Evolutionary conservation across 345 rosid genomes (phyloP).

Genomic region (Brassica incana): DNA sequence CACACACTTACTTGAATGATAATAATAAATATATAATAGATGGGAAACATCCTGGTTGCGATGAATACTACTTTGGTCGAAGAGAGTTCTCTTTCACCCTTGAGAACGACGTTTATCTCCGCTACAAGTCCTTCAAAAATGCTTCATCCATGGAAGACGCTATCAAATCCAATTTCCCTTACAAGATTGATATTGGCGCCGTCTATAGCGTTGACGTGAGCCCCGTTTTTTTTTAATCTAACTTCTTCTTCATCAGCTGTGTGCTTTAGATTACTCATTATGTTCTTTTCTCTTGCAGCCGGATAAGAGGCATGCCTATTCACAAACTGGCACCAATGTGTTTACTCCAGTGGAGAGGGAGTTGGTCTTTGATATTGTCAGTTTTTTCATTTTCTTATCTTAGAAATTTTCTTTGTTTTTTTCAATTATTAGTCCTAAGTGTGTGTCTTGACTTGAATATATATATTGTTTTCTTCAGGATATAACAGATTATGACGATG

Average conservation of each 20-base stretch:
- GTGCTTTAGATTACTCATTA: not conserved
- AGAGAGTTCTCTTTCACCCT: slow-evolving; percentile 92
- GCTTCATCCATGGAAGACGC: slow-evolving; percentile 59
- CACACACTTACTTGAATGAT: not conserved
- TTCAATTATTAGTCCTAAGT: not conserved
- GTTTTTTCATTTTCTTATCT: slow-evolving; percentile 24
- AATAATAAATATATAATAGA: not conserved
- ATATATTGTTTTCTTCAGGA: slow-evolving; percentile 49
- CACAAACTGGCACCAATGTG: slow-evolving; percentile 68
- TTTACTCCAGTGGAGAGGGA: slow-evolving; percentile 93
- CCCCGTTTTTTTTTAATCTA: not conserved
- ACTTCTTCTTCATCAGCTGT: not conserved
- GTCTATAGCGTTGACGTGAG: slow-evolving; percentile 86
- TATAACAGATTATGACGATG: slow-evolving; percentile 89
- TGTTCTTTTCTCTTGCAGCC: slow-evolving; percentile 48
- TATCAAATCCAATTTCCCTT: slow-evolving; percentile 67
- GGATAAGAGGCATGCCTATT: slow-evolving; percentile 74
- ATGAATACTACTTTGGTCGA: slow-evolving; percentile 63
- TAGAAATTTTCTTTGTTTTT: not conserved
- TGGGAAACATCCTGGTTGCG: slow-evolving; percentile 95
- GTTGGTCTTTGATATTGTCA: slow-evolving; percentile 87
- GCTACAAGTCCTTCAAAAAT: slow-evolving; percentile 73
- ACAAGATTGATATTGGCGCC: slow-evolving; percentile 90
- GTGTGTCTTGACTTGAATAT: not conserved
- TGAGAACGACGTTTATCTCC: slow-evolving; percentile 67